Percentiles rank a stretch among this genome's conserved stretches.
These are phyloP conservation scores for Sporobolomyces roseus DNA, from an alignment of 768 basidiomycete genomes.

Conservation along the genomic window DNA sequence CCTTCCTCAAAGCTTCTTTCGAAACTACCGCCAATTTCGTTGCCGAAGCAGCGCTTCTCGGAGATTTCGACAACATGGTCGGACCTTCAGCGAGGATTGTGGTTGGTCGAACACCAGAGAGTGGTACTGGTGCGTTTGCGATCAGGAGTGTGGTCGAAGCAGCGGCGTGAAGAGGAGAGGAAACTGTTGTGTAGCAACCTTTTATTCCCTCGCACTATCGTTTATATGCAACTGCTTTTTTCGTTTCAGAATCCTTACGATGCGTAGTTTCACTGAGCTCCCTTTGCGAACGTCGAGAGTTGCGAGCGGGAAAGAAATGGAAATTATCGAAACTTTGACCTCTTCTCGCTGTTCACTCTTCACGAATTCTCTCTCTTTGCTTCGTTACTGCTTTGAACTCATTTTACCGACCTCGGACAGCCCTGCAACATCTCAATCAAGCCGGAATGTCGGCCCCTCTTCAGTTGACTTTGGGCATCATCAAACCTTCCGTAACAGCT, in stretches of 20 bases:
- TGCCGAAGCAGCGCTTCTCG: constrained; percentile 86
- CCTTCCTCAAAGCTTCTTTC: constrained; percentile 92
- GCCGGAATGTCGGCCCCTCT: constrained; percentile 17
- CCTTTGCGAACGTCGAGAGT: too few relatives aligned
- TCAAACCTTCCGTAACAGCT: constrained; percentile 41
- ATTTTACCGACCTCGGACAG: background rate
- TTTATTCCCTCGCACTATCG: background rate
- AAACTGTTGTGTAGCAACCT: background rate
- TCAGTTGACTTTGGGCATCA: constrained; percentile 43
- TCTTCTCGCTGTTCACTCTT: too few relatives aligned
- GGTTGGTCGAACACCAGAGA: constrained; percentile 73
- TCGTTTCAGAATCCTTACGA: background rate
- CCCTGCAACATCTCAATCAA: too few relatives aligned
- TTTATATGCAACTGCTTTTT: background rate
- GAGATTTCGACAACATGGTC: constrained; percentile 86
- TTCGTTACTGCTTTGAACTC: background rate
- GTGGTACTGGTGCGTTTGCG: constrained; percentile 95
- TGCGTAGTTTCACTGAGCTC: too few relatives aligned
- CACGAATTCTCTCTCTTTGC: too few relatives aligned
- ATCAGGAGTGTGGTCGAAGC: constrained; percentile 50
- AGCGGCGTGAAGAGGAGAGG: constrained; percentile 1
- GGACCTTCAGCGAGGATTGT: constrained; percentile 85
- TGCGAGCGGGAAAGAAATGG: too few relatives aligned
- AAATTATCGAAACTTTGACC: too few relatives aligned
- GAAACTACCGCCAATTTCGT: constrained; percentile 92